A percentile compares a stretch with the other conserved stretches of the same genome.
Evolutionary conservation across 306 rosid genomes (phyloP).

Genomic region (Sophora flavescens): DNA sequence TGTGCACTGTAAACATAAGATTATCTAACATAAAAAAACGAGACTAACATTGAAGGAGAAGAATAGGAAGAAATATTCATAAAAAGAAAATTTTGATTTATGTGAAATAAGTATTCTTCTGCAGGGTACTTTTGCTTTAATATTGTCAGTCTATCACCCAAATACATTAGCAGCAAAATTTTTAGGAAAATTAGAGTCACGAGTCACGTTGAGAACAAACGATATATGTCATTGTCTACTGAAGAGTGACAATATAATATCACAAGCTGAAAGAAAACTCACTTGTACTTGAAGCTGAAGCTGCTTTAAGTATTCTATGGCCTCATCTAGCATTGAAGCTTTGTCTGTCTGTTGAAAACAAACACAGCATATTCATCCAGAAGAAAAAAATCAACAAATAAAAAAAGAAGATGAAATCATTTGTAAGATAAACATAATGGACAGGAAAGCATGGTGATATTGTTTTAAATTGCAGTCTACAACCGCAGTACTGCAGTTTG

Average conservation of each 20-base stretch:
- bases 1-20: too few species aligned
- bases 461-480: too few species aligned
- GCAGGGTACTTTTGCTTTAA: not conserved
- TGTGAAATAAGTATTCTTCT: slow-evolving; percentile 1
- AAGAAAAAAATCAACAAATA: not conserved
- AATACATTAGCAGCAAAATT: not conserved
- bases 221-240: not conserved
- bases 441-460: not conserved
- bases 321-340: slow-evolving; percentile 97
- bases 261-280: slow-evolving; percentile 47
- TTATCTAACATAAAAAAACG: too few species aligned
- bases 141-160: not conserved
- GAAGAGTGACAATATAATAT: slow-evolving; percentile 5
- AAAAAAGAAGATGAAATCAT: not conserved
- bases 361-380: slow-evolving; percentile 27
- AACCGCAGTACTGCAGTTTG: too few species aligned
- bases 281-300: slow-evolving; percentile 94
- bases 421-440: slow-evolving; percentile 28
- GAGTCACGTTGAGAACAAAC: not conserved
- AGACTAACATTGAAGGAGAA: too few species aligned
- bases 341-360: slow-evolving; percentile 79
- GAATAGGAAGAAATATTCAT: not conserved
- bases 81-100: not conserved
- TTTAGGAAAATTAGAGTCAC: not conserved
- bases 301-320: slow-evolving; percentile 94